Percentiles rank a stretch among this genome's conserved stretches.
Conservation (phyloP, 441 rosid genomes). For the Hypseocharis bilobata region DNA sequence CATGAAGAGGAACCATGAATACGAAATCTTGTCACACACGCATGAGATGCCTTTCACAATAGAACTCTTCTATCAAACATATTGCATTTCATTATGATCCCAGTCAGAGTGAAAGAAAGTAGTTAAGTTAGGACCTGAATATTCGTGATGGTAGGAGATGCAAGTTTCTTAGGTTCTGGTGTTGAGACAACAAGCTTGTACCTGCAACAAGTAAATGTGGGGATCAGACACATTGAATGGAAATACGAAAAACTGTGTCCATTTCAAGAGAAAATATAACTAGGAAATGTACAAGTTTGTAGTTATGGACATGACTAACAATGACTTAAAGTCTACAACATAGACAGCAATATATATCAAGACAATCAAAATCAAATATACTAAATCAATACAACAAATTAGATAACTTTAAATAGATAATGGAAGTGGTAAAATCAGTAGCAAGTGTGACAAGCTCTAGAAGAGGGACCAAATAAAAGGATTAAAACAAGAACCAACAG, state of each 20-base stretch:
- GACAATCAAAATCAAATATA: neutral
- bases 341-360: neutral
- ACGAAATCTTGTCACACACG: neutral
- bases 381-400: neutral
- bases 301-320: neutral
- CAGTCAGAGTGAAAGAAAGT: conserved; percentile 2
- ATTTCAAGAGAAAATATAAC: conserved; percentile 12
- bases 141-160: conserved; percentile 68
- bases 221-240: neutral
- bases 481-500: neutral
- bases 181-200: conserved; percentile 74
- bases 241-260: neutral
- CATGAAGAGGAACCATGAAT: neutral
- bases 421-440: neutral
- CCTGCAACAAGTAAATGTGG: conserved; percentile 34
- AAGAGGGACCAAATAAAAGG: neutral
- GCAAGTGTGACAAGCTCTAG: neutral
- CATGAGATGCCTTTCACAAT: neutral
- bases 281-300: neutral
- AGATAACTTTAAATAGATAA: neutral
- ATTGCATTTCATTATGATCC: neutral
- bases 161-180: conserved; percentile 71
- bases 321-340: neutral
- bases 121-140: conserved; percentile 53
- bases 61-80: neutral